Conservation (phyloP, 2,329 filamentous ascomycete genomes). For the Xylaria sp. region DNA sequence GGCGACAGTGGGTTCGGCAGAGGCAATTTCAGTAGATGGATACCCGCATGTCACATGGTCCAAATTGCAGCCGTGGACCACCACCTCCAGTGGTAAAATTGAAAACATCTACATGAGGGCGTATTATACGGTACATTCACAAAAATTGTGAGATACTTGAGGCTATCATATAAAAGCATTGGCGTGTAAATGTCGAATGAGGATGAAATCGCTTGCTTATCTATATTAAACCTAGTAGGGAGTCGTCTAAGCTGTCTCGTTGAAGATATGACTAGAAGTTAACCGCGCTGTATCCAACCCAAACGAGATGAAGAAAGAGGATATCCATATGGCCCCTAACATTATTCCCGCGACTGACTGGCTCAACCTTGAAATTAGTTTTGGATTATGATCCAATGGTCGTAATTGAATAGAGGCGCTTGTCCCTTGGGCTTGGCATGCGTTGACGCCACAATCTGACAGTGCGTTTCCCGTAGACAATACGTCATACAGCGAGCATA, state of each 20-base stretch:
- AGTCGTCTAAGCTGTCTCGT: not conserved
- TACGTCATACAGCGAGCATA: constrained; percentile 56
- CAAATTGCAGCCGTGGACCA: not conserved
- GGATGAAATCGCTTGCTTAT: not conserved
- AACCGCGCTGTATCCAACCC: not conserved
- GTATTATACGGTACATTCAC: not conserved
- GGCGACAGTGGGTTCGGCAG: not conserved
- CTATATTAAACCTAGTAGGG: not conserved
- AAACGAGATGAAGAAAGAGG: not conserved
- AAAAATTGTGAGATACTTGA: not conserved
- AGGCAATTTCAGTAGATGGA: not conserved
- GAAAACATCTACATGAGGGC: not conserved
- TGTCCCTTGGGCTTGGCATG: not conserved
- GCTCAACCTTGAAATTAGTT: not conserved
- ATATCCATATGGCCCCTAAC: not conserved
- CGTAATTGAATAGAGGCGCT: not conserved
- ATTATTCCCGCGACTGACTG: not conserved
- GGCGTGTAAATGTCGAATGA: not conserved
- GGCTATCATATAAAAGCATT: not conserved
- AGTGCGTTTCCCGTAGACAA: not conserved
- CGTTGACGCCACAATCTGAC: not conserved
- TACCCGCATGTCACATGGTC: not conserved
- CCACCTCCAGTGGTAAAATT: not conserved
- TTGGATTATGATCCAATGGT: not conserved
- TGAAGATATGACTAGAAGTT: not conserved